These are phyloP conservation scores for Diplodia seriata DNA, from an alignment of 2,329 filamentous ascomycete species.

Conservation along the genomic window DNA sequence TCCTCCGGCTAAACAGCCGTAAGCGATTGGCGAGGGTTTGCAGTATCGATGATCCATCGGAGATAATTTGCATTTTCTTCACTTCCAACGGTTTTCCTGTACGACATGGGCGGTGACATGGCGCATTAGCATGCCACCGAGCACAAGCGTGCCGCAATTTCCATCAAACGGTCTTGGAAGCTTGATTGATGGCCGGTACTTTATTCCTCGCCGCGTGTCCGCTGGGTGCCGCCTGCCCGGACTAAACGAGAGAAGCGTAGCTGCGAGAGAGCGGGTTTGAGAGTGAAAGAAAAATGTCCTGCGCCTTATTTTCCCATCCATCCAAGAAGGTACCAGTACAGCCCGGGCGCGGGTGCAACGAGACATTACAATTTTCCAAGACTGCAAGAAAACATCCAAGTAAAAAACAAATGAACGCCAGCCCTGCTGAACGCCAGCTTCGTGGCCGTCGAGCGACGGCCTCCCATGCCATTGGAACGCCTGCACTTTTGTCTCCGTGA, in stretches of 20 bases:
- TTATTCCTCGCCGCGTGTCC: constrained; percentile 16
- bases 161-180: constrained; percentile 28
- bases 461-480: constrained; percentile 48
- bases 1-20: constrained; percentile 29
- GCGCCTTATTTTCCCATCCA: constrained; percentile 29
- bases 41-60: constrained; percentile 48
- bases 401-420: constrained; percentile 46
- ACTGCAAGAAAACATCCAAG: constrained; percentile 38
- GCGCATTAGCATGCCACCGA: constrained; percentile 23
- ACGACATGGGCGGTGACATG: constrained; percentile 25
- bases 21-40: constrained; percentile 45
- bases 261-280: background rate
- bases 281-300: constrained; percentile 6
- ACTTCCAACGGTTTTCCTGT: constrained; percentile 32
- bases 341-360: constrained; percentile 24
- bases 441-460: constrained; percentile 41
- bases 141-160: constrained; percentile 27
- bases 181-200: constrained; percentile 29
- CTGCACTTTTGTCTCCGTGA: constrained; percentile 49
- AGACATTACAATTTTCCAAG: constrained; percentile 31
- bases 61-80: constrained; percentile 42
- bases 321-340: constrained; percentile 32
- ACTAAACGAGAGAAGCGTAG: constrained; percentile 16
- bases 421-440: constrained; percentile 49
- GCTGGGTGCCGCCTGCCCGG: constrained; percentile 15